Evolutionary conservation across 306 rosid species (phyloP).

Genomic region (Lathyrus sativus): DNA sequence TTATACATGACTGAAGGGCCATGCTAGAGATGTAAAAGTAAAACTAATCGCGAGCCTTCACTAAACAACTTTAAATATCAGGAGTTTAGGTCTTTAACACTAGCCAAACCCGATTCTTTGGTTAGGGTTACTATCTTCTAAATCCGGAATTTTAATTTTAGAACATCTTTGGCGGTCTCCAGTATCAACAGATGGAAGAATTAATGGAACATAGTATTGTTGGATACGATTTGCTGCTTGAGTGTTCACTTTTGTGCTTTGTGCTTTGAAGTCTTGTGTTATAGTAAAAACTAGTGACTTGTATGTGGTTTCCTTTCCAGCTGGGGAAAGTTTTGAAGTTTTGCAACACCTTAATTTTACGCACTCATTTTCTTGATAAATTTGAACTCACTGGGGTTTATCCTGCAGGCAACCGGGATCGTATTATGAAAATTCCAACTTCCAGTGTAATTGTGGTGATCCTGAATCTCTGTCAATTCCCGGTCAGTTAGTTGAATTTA

Average conservation of each 20-base stretch:
- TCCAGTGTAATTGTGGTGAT: conserved; percentile 66
- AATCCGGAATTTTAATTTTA: too few species aligned
- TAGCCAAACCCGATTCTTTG: not conserved
- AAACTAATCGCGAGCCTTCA: not conserved
- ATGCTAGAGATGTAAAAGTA: conserved; percentile 13
- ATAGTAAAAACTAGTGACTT: not conserved
- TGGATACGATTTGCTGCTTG: too few species aligned
- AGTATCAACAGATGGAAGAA: too few species aligned
- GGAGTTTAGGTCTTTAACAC: not conserved
- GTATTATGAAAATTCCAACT: conserved; percentile 48
- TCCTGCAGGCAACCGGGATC: conserved; percentile 66
- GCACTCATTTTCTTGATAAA: not conserved
- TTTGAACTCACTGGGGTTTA: conserved; percentile 19
- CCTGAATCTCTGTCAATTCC: conserved; percentile 66
- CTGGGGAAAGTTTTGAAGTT: conserved; percentile 8
- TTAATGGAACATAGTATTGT: too few species aligned
- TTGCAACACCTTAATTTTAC: conserved; percentile 29
- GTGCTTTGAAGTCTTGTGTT: conserved; percentile 5
- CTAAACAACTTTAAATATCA: conserved; percentile 2
- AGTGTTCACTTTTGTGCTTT: too few species aligned
- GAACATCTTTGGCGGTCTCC: not conserved
- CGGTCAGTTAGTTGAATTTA: conserved; percentile 53
- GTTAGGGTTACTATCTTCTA: not conserved
- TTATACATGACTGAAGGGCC: not conserved
- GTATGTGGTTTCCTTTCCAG: conserved; percentile 30